These are phyloP conservation scores for Tylopilus felleus DNA, from an alignment of 768 basidiomycete species.

Conservation along the genomic window DNA sequence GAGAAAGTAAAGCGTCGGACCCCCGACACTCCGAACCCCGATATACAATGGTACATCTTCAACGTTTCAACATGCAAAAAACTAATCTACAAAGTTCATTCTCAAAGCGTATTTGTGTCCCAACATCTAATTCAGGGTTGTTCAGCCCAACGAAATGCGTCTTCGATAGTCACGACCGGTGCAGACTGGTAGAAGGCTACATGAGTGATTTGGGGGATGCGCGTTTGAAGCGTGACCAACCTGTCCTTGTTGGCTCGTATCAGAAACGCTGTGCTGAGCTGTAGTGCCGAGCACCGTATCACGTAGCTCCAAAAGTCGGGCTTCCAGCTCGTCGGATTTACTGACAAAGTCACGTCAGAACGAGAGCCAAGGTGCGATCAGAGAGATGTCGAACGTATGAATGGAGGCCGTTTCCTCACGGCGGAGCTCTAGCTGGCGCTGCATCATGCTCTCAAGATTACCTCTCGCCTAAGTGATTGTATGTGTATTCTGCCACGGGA, in stretches of 20 bases:
- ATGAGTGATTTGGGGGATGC: neutral
- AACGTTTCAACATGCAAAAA: neutral
- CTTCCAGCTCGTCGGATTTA: constrained; percentile 70
- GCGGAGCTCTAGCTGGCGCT: constrained; percentile 69
- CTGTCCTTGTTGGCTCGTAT: constrained; percentile 11
- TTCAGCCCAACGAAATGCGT: constrained; percentile 60
- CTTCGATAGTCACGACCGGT: constrained; percentile 27
- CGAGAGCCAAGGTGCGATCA: neutral
- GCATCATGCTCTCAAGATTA: constrained; percentile 81
- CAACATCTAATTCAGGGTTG: constrained; percentile 26
- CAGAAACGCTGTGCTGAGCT: neutral
- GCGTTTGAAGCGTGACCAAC: constrained; percentile 6
- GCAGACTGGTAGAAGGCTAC: constrained; percentile 5
- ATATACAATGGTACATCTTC: neutral
- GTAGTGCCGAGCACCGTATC: constrained; percentile 15
- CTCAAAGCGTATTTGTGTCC: neutral
- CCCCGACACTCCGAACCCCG: constrained; percentile 13
- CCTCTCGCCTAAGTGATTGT: constrained; percentile 59
- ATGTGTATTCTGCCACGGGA: neutral
- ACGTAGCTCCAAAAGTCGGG: constrained; percentile 57
- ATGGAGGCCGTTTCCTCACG: constrained; percentile 66
- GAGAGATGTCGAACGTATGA: constrained; percentile 52
- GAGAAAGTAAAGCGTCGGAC: constrained; percentile 7
- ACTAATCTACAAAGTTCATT: too few species aligned
- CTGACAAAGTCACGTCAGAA: constrained; percentile 34